Percentiles rank a stretch among this genome's conserved stretches.
phyloP scores from a whole-genome alignment of 257 asterid species.

The Solanum virginianum region DNA sequence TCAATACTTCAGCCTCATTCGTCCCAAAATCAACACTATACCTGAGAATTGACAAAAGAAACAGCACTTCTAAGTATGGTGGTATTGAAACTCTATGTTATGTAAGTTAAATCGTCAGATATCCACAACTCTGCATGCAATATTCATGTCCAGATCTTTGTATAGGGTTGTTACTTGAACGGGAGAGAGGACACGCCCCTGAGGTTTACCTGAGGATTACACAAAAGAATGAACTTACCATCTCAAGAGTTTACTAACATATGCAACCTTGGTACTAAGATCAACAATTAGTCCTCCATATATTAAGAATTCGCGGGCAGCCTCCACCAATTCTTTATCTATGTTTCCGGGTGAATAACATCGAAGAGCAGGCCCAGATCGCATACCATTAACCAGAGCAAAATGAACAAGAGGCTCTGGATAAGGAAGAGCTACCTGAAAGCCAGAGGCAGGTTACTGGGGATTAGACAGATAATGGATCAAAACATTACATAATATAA shows the following conservation, averaged over 20 bases:
- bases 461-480: background rate
- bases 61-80: background rate
- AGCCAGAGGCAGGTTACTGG: background rate
- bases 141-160: background rate
- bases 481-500: background rate
- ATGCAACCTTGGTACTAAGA: constrained; percentile 35
- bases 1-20: constrained; percentile 70
- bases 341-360: constrained; percentile 75
- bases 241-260: constrained; percentile 42
- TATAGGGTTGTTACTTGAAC: background rate
- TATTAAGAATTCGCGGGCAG: constrained; percentile 50
- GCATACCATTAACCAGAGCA: constrained; percentile 56
- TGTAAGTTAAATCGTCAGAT: background rate
- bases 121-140: background rate
- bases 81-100: background rate
- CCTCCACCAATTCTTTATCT: constrained; percentile 63
- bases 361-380: constrained; percentile 77
- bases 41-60: constrained; percentile 24
- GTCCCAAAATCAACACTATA: constrained; percentile 69
- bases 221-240: constrained; percentile 33
- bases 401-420: constrained; percentile 84
- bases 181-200: background rate
- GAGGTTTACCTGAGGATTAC: background rate
- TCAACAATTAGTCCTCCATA: constrained; percentile 56
- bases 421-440: constrained; percentile 62